These are phyloP conservation scores for Cryptosporidium bovis DNA, from an alignment of 169 alveolate genomes.

Conservation along the genomic window DNA sequence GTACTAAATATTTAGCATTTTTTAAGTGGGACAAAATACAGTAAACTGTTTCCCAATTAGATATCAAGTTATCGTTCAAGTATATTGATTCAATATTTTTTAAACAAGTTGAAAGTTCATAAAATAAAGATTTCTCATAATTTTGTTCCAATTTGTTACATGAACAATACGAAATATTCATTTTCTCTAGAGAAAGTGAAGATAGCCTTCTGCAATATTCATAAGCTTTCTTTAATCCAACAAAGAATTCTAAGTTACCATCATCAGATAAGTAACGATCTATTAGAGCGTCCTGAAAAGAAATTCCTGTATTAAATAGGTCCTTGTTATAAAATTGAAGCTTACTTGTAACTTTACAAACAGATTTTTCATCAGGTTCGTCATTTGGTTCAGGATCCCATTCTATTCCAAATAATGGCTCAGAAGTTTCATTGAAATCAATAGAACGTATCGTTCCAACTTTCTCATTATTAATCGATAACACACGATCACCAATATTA, in stretches of 20 bases:
- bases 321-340: neutral
- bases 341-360: neutral
- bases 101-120: neutral
- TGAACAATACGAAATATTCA: slow-evolving; percentile 19
- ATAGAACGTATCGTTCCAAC: slow-evolving; percentile 34
- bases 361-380: neutral
- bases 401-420: slow-evolving; percentile 4
- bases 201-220: slow-evolving; percentile 47
- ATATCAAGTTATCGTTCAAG: slow-evolving; percentile 21
- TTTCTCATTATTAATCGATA: neutral
- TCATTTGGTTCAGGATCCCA: slow-evolving; percentile 8
- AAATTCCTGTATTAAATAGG: slow-evolving; percentile 34
- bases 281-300: slow-evolving; percentile 54
- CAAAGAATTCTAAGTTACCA: slow-evolving; percentile 23
- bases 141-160: slow-evolving; percentile 5
- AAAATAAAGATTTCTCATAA: neutral
- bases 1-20: slow-evolving; percentile 8
- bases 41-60: slow-evolving; percentile 29
- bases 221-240: slow-evolving; percentile 13
- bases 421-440: neutral
- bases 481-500: slow-evolving; percentile 23
- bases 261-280: slow-evolving; percentile 28
- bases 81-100: neutral
- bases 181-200: slow-evolving; percentile 35
- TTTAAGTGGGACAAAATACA: slow-evolving; percentile 64